Evolutionary conservation across 176 grass and related monocot species (phyloP), one percentile per base, ranked within the genome.

Genomic region (Oryza officinalis): DNA sequence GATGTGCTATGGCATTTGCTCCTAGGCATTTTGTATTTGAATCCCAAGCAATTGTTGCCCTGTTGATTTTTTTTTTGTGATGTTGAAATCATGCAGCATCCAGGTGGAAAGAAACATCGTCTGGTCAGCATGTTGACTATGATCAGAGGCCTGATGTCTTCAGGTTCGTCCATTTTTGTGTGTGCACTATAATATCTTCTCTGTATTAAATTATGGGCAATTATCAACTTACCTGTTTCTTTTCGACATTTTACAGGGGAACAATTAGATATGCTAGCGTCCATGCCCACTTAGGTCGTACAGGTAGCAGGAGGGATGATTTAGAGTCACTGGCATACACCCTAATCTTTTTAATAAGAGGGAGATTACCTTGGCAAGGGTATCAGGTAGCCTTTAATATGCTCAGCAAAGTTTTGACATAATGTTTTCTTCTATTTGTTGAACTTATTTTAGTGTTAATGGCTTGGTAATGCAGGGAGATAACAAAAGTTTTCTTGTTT

Each of bases 401-500:
- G 17, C 40, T 75, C 31, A 40, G 8, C 43, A 73, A 28, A 79
- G 25, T 78, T 78, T 65, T 79, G 30, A 72, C 43, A 9, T 69
- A 74, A 26, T 27, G 52, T 27, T 17, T 91, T 75, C 25, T 67
- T 32, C 49, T 76, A 47, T 27, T 31, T 76, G 30, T 59, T 78
- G 7, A 57, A 65, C 30, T 23, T 68, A 23, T 49, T 81, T 78
- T 84, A 68, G 25, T 84, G 6, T 45, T 89, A 69, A 81, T n/a
- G 25, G 27, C 11, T 69, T 76, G 59, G 49, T 76, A 65, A 84
- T 79, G 68, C 72, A 97, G 94, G 94, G 91, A 72, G 91, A 97
- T 78, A 94, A 97, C 76, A 97, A 97, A 80, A 92, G 85, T 78
- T 97, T 97, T 88, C 89, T 97, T 84, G 91, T 97, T 81, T 94